phyloP scores from a whole-genome alignment of 2,329 filamentous ascomycete genomes.

The Aspergillus sp. region DNA sequence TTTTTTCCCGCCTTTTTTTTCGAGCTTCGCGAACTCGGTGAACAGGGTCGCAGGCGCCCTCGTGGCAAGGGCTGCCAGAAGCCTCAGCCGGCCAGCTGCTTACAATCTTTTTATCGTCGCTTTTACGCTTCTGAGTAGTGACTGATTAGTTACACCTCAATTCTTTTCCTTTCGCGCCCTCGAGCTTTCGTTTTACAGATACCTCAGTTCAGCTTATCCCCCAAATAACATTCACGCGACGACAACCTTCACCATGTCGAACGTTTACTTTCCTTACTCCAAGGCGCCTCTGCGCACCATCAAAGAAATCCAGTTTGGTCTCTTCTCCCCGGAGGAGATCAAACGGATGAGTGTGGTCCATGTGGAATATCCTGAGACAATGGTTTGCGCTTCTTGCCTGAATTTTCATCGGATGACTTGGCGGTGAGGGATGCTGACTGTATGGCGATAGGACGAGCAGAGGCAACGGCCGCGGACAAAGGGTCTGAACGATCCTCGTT shows the following conservation, averaged over 20 bases:
- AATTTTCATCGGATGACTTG: conserved; percentile 7
- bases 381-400: conserved; percentile 50
- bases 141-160: conserved; percentile 3
- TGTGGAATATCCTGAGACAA: conserved; percentile 97
- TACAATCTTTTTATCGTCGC: conserved; percentile 19
- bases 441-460: conserved; percentile 64
- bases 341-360: conserved; percentile 97
- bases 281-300: conserved; percentile 95
- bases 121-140: conserved; percentile 7
- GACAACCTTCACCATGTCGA: conserved; percentile 68
- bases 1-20: conserved; percentile 23
- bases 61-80: conserved; percentile 45
- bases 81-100: conserved; percentile 39
- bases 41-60: conserved; percentile 40
- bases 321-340: conserved; percentile 96
- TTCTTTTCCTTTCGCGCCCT: conserved; percentile 6
- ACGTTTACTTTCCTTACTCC: conserved; percentile 83
- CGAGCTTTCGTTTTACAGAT: conserved; percentile 9
- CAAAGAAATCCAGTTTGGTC: conserved; percentile 97
- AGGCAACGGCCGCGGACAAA: conserved; percentile 84
- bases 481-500: conserved; percentile 90
- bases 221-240: conserved; percentile 10
- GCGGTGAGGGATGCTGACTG: conserved; percentile 12
- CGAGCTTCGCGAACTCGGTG: conserved; percentile 32
- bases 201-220: conserved; percentile 1